Evolutionary conservation across 805 yeast species (phyloP).

Genomic region (Ogataea naganishii): DNA sequence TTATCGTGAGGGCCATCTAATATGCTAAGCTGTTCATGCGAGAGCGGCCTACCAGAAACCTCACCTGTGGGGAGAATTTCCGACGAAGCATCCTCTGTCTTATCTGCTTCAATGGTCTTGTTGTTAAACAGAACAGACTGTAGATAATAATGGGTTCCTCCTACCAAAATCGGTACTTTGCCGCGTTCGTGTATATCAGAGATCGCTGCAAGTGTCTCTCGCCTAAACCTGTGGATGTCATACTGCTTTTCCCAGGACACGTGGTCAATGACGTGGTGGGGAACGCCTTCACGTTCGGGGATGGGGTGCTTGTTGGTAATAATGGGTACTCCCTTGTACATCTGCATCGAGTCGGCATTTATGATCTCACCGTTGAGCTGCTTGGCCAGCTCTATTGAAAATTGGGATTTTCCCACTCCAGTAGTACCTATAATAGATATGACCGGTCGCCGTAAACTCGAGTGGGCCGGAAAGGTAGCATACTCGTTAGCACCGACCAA

Average conservation of each 20-base stretch:
- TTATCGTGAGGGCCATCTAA: slow-evolving; percentile 48
- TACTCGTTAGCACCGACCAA: too few species aligned
- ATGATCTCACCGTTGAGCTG: slow-evolving; percentile 79
- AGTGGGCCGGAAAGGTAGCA: too few species aligned
- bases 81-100: slow-evolving; percentile 4
- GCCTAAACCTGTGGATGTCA: slow-evolving; percentile 66
- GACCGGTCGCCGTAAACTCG: too few species aligned
- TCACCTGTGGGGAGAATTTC: slow-evolving; percentile 1
- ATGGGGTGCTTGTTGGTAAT: slow-evolving; percentile 92
- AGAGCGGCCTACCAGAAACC: slow-evolving; percentile 8
- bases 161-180: slow-evolving; percentile 80
- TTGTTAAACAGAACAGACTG: slow-evolving; percentile 71
- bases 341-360: slow-evolving; percentile 97
- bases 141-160: slow-evolving; percentile 93
- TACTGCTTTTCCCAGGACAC: slow-evolving; percentile 76
- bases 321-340: slow-evolving; percentile 62
- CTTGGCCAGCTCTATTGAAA: slow-evolving; percentile 71
- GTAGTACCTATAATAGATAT: slow-evolving; percentile 64
- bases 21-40: slow-evolving; percentile 25
- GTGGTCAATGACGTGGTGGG: slow-evolving; percentile 86
- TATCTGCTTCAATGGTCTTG: slow-evolving; percentile 41
- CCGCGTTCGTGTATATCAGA: slow-evolving; percentile 57
- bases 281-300: slow-evolving; percentile 61
- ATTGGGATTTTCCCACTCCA: slow-evolving; percentile 93
- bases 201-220: slow-evolving; percentile 59